Percentiles rank a stretch among this genome's conserved stretches.
These are phyloP conservation scores for Sclerotinia spermophila DNA, from an alignment of 2,329 filamentous ascomycete genomes.

Conservation along the genomic window DNA sequence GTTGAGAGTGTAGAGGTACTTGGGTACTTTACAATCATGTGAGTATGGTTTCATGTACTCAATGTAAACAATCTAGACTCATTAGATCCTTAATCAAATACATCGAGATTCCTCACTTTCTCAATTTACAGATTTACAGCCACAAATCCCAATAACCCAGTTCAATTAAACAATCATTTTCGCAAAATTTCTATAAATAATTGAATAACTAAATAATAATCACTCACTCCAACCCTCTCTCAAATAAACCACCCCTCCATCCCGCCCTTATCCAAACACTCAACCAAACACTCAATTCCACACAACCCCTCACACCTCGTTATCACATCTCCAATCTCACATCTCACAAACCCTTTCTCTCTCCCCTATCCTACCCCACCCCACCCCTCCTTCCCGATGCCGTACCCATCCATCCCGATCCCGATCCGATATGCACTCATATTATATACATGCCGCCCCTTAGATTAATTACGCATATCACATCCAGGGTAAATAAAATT, in stretches of 20 bases:
- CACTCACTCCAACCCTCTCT: neutral
- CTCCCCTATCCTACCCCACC: neutral
- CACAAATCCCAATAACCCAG: neutral
- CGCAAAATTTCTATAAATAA: neutral
- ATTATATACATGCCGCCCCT: too few species aligned
- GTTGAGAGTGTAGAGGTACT: neutral
- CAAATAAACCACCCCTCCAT: neutral
- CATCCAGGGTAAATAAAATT: too few species aligned
- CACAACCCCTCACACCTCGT: neutral
- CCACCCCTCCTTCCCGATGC: neutral
- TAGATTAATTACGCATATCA: too few species aligned
- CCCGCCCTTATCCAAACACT: too few species aligned
- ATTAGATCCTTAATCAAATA: neutral
- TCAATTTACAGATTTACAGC: neutral
- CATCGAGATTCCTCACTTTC: neutral
- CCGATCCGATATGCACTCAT: neutral
- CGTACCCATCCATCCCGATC: neutral
- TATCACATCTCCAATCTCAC: neutral
- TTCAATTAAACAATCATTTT: neutral
- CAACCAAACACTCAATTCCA: neutral
- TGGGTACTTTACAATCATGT: neutral
- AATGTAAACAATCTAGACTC: neutral
- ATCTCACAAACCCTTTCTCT: neutral
- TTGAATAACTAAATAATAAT: neutral
- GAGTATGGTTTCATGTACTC: neutral